Percentiles rank a stretch among this genome's conserved stretches.
phyloP scores from a whole-genome alignment of 2,329 filamentous ascomycete species.

The Paradendryphiella salina region DNA sequence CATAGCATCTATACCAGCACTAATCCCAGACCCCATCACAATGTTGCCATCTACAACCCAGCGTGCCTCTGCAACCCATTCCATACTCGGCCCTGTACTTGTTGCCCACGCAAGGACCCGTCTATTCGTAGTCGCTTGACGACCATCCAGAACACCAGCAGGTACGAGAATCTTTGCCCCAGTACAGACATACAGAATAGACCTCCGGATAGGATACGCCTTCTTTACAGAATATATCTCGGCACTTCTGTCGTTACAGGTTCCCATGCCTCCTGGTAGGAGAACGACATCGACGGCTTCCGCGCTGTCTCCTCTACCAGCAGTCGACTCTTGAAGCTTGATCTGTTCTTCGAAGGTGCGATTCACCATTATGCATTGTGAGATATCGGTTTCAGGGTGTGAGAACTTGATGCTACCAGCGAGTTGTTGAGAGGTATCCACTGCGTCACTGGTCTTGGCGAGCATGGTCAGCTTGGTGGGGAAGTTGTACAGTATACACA shows the following conservation, averaged over 20 bases:
- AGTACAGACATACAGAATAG: constrained; percentile 67
- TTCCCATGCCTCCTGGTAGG: constrained; percentile 65
- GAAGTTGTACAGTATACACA: constrained; percentile 32
- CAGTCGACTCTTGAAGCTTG: constrained; percentile 14
- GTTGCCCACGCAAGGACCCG: constrained; percentile 49
- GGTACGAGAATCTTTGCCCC: constrained; percentile 61
- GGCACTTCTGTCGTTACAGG: constrained; percentile 31
- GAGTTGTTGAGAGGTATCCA: constrained; percentile 25
- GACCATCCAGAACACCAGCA: constrained; percentile 62
- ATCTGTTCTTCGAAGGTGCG: constrained; percentile 24
- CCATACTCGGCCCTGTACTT: constrained; percentile 53
- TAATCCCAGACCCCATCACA: constrained; percentile 66
- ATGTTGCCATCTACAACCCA: constrained; percentile 68
- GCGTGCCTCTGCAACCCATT: constrained; percentile 57
- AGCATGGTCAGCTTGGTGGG: constrained; percentile 37
- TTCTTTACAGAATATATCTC: constrained; percentile 54
- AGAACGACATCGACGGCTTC: constrained; percentile 59
- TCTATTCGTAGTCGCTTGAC: constrained; percentile 68
- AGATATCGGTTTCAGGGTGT: constrained; percentile 23
- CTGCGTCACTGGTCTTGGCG: constrained; percentile 26
- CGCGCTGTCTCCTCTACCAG: constrained; percentile 3
- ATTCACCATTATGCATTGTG: constrained; percentile 23
- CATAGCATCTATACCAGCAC: constrained; percentile 64
- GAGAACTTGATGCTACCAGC: constrained; percentile 22
- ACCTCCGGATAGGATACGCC: constrained; percentile 55